phyloP scores from a whole-genome alignment of 2,329 filamentous ascomycete species.

The Coniochaeta sp. region DNA sequence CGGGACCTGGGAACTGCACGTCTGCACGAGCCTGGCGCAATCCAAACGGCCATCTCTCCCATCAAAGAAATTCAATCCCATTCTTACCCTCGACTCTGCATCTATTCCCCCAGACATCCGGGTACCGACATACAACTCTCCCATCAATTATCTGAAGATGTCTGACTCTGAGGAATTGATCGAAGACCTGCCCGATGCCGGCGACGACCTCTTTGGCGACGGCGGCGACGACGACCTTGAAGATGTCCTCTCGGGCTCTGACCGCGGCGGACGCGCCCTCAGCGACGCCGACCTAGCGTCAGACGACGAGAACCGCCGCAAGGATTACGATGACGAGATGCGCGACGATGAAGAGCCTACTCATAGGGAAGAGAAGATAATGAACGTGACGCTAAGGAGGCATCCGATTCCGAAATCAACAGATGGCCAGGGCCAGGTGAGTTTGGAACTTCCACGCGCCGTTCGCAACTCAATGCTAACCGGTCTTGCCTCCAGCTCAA shows the following conservation, averaged over 20 bases:
- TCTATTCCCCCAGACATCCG: no score
- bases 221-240: constrained; percentile 57
- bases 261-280: constrained; percentile 56
- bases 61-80: no score
- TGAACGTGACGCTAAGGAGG: constrained; percentile 58
- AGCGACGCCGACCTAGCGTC: constrained; percentile 55
- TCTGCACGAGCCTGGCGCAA: no score
- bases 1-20: no score
- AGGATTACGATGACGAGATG: constrained; percentile 31
- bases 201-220: constrained; percentile 57
- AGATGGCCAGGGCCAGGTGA: constrained; percentile 54
- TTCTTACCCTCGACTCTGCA: no score
- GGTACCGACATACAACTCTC: no score
- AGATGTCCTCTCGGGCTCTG: constrained; percentile 48
- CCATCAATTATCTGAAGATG: no score
- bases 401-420: constrained; percentile 65
- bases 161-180: constrained; percentile 50
- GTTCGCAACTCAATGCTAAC: not conserved
- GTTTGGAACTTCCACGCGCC: not conserved
- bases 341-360: constrained; percentile 30
- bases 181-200: constrained; percentile 43
- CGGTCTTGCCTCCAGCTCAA: constrained; percentile 47
- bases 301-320: constrained; percentile 35
- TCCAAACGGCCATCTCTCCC: no score
- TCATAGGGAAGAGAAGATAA: constrained; percentile 44